A percentile compares a stretch with the other conserved stretches of the same genome.
Evolutionary conservation across 1,284 basidiomycete species (phyloP).

Genomic region (Sporisorium exsertum): DNA sequence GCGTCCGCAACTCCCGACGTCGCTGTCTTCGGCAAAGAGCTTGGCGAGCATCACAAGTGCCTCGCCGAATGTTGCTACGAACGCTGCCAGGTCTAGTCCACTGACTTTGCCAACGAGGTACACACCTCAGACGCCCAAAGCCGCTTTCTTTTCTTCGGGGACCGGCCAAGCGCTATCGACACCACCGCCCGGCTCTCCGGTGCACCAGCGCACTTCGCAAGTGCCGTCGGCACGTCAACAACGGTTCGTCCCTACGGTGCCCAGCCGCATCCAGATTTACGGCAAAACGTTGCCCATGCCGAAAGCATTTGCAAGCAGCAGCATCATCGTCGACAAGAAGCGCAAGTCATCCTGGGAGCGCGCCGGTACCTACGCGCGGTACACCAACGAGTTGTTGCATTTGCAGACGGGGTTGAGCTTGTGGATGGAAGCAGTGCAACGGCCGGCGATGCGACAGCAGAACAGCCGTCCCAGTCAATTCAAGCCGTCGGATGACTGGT

Average conservation of each 20-base stretch:
- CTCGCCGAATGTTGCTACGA: not conserved
- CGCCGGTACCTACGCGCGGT: conserved; percentile 55
- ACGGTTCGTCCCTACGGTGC: not conserved
- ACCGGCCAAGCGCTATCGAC: conserved; percentile 15
- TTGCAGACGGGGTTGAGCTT: conserved; percentile 50
- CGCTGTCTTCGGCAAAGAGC: conserved; percentile 29
- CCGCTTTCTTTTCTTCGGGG: conserved; percentile 5
- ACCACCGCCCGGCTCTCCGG: conserved; percentile 24
- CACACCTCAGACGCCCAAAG: conserved; percentile 13
- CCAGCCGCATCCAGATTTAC: conserved; percentile 48
- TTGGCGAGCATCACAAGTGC: conserved; percentile 30
- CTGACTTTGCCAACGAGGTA: conserved; percentile 15
- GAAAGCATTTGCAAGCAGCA: conserved; percentile 42
- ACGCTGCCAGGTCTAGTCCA: conserved; percentile 16
- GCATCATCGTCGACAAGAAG: conserved; percentile 50
- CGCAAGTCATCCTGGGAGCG: conserved; percentile 57
- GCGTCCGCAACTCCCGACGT: conserved; percentile 14
- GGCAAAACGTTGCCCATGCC: conserved; percentile 58
- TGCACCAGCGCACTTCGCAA: conserved; percentile 18
- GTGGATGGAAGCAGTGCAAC: conserved; percentile 56
- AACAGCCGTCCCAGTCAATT: conserved; percentile 12
- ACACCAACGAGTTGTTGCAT: conserved; percentile 56
- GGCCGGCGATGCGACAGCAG: conserved; percentile 49
- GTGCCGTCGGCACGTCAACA: conserved; percentile 7
- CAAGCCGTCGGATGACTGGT: conserved; percentile 17